Evolutionary conservation across 768 basidiomycete genomes (phyloP), one percentile per base, ranked within the genome.

Genomic region (Kwoniella sp.): DNA sequence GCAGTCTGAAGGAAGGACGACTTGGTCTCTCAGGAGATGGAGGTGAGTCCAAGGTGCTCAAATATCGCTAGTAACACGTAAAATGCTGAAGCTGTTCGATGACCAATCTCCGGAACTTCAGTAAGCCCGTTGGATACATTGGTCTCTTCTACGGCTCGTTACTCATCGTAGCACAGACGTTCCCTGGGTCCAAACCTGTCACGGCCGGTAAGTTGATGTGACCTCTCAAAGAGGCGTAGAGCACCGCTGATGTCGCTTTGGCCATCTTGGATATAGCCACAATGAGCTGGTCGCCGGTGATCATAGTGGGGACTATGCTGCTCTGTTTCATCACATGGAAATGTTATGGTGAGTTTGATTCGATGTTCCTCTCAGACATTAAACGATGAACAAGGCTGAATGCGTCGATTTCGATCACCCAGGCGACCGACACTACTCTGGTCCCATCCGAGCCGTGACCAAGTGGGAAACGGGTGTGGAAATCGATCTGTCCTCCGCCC

Each of bases 381-480:
- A 28, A 4, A 2, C n/a, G 23, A 23, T 29, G 38, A 28, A 15
- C 45, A 23, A 17, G 13, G 34, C 28, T 45, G n/a, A 26, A 50
- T 4, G 34, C 25, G 22, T 12, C n/a, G 25, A n/a, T 30, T 13
- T n/a, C n/a, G 28, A 23, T 20, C 47, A n/a, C 23, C 22, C 54
- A 71, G 66, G 71, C 55, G 71, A 61, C 41, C 60, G 66, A 62
- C 76, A 81, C 54, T 83, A 82, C 69, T 80, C 82, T 23, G 82
- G 82, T 0, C 82, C 82, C 1, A 82, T 83, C 61, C 74, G 77
- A 64, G 75, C 81, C 15, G 69, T 81, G 13, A 82, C 82, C 0
- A 77, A 77, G 56, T 82, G 81, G 81, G 73, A 81, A n/a, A 79
- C 81, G n/a, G 82, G 82, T 13, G 78, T 81, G 29, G 81, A 81